A percentile compares a stretch with the other conserved stretches of the same genome.
These are phyloP conservation scores for Lobosporangium transversale DNA, from an alignment of 192 early-diverging fungal species.

Conservation along the genomic window DNA sequence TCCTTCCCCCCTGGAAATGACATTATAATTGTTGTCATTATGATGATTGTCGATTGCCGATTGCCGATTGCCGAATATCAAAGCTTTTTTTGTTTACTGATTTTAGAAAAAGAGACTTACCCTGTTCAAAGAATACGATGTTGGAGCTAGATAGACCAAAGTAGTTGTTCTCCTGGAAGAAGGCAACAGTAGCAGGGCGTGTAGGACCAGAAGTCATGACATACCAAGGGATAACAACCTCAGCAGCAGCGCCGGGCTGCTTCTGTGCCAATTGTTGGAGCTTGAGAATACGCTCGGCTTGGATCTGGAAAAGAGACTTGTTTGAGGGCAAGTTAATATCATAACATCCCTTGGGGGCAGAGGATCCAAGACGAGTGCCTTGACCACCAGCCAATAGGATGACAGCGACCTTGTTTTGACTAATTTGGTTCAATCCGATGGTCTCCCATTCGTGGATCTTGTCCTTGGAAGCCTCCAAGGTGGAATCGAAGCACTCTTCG, in stretches of 20 bases:
- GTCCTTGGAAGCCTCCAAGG: conserved; percentile 60
- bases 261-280: conserved; percentile 74
- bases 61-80: conserved; percentile 1
- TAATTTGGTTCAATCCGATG: conserved; percentile 82
- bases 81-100: not conserved
- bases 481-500: conserved; percentile 70
- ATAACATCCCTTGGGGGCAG: conserved; percentile 94
- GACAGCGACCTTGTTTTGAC: conserved; percentile 90
- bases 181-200: conserved; percentile 75
- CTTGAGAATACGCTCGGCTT: conserved; percentile 91
- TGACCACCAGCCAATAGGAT: conserved; percentile 96
- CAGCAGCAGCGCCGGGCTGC: conserved; percentile 37
- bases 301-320: conserved; percentile 92
- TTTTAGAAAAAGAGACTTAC: conserved; percentile 46
- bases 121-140: conserved; percentile 97
- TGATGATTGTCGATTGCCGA: not conserved
- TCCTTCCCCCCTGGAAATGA: no score
- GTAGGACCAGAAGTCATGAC: conserved; percentile 99
- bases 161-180: conserved; percentile 84
- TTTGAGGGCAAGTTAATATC: conserved; percentile 90
- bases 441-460: conserved; percentile 75
- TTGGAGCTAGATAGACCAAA: conserved; percentile 90
- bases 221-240: conserved; percentile 93
- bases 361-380: conserved; percentile 85
- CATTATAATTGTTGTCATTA: no score